Evolutionary conservation across 2,329 filamentous ascomycete genomes (phyloP).

Genomic region (Oidium heveae): DNA sequence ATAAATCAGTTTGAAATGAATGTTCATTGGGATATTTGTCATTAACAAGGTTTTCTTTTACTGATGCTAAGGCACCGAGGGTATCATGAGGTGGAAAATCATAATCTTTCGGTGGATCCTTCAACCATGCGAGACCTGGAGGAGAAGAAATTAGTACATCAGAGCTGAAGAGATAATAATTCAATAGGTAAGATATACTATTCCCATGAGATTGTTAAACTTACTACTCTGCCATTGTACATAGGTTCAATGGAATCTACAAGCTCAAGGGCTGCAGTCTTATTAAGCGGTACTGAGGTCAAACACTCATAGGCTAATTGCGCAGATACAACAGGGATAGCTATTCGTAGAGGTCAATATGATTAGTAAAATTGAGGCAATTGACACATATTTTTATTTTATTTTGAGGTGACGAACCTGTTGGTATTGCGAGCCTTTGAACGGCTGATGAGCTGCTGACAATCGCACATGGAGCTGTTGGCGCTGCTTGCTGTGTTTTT

Average conservation of each 20-base stretch:
- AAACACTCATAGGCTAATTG: slow-evolving; percentile 12
- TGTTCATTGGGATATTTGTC: slow-evolving; percentile 25
- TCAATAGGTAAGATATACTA: not conserved
- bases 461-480: slow-evolving; percentile 9
- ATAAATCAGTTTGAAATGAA: slow-evolving; percentile 20
- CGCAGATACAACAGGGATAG: slow-evolving; percentile 10
- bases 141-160: not conserved
- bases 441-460: slow-evolving; percentile 9
- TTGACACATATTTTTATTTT: too few species aligned
- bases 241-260: slow-evolving; percentile 11
- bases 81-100: slow-evolving; percentile 23
- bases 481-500: too few species aligned
- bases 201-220: not conserved
- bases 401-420: slow-evolving; percentile 4
- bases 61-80: slow-evolving; percentile 19
- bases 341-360: slow-evolving; percentile 3
- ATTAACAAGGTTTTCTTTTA: slow-evolving; percentile 18
- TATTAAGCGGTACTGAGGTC: slow-evolving; percentile 11
- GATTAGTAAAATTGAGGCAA: too few species aligned
- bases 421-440: slow-evolving; percentile 6
- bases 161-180: too few species aligned
- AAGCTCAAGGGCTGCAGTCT: slow-evolving; percentile 7
- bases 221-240: slow-evolving; percentile 11
- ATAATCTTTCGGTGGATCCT: slow-evolving; percentile 26
- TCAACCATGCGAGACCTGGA: slow-evolving; percentile 15